phyloP scores from a whole-genome alignment of 768 basidiomycete genomes.

The Leucosporidium scottii region DNA sequence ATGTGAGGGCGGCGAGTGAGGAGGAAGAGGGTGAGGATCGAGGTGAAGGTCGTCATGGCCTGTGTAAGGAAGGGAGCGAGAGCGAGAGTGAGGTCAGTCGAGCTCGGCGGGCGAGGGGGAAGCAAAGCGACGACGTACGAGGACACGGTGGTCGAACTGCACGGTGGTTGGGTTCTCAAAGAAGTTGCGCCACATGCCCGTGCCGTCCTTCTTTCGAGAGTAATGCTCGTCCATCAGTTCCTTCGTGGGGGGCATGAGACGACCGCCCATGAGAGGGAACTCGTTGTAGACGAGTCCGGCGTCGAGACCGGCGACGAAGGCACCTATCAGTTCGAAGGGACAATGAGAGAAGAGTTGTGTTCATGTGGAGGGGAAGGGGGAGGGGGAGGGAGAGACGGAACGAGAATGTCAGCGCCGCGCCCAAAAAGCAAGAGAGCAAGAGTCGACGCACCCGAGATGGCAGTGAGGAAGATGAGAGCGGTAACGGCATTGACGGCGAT shows the following conservation, averaged over 20 bases:
- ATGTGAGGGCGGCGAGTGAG: conserved; percentile 46
- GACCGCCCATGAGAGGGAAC: conserved; percentile 75
- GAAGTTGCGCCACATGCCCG: conserved; percentile 86
- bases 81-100: not conserved
- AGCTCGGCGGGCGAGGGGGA: not conserved
- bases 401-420: conserved; percentile 1
- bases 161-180: conserved; percentile 97
- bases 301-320: conserved; percentile 95
- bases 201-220: conserved; percentile 59
- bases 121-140: conserved; percentile 48
- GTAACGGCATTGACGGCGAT: conserved; percentile 57
- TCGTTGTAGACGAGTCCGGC: conserved; percentile 97
- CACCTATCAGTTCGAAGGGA: conserved; percentile 54
- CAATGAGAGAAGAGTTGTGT: not conserved
- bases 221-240: conserved; percentile 76
- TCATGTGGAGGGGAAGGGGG: not conserved
- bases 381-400: not conserved
- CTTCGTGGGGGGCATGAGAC: conserved; percentile 66
- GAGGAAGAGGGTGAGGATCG: conserved; percentile 58
- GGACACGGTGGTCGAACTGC: conserved; percentile 89
- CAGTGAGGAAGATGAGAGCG: conserved; percentile 79
- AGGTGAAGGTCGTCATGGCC: conserved; percentile 77
- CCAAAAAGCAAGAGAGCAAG: conserved; percentile 12
- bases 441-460: conserved; percentile 65
- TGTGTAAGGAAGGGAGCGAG: conserved; percentile 38